Evolutionary conservation across 192 early-diverging fungal species (phyloP).

Genomic region (Phlyctochytrium arcticum): DNA sequence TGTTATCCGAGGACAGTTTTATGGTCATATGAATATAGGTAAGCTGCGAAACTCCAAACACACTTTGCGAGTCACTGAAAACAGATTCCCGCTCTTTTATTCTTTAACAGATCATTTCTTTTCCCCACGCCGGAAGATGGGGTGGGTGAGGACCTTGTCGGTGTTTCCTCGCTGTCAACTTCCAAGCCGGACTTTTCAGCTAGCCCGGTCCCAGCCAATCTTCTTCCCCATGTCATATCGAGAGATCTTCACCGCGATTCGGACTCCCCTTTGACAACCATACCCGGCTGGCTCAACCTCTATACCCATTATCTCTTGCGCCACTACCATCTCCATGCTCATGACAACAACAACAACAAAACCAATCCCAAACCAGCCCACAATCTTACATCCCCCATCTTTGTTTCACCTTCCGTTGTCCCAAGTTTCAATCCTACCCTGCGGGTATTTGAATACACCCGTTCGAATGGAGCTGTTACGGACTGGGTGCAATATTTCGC

Average conservation of each 20-base stretch:
- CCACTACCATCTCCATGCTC: conserved; percentile 25
- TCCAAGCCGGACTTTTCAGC: neutral
- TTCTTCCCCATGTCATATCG: neutral
- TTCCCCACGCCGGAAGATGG: conserved; percentile 14
- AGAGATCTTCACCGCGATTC: neutral
- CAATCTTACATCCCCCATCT: conserved; percentile 4
- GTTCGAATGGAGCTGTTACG: neutral
- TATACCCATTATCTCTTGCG: conserved; percentile 29
- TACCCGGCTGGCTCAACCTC: conserved; percentile 24
- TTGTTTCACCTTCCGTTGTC: conserved; percentile 35
- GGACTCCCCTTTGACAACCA: neutral
- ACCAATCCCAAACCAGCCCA: neutral
- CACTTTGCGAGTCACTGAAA: conserved; percentile 1
- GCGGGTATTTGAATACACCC: conserved; percentile 18
- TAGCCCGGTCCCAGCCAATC: too few species aligned
- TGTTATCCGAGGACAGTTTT: conserved; percentile 32
- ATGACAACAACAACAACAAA: neutral
- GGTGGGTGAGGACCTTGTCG: neutral
- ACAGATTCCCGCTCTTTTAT: neutral
- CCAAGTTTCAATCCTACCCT: conserved; percentile 36
- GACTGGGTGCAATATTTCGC: conserved; percentile 16
- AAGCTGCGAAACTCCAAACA: neutral
- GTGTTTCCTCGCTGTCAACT: neutral
- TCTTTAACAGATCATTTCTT: conserved; percentile 34
- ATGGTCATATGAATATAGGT: conserved; percentile 42